Percentiles rank a stretch among this genome's conserved stretches.
Evolutionary conservation across 768 basidiomycete genomes (phyloP).

Genomic region (Lactarius deliciosus): DNA sequence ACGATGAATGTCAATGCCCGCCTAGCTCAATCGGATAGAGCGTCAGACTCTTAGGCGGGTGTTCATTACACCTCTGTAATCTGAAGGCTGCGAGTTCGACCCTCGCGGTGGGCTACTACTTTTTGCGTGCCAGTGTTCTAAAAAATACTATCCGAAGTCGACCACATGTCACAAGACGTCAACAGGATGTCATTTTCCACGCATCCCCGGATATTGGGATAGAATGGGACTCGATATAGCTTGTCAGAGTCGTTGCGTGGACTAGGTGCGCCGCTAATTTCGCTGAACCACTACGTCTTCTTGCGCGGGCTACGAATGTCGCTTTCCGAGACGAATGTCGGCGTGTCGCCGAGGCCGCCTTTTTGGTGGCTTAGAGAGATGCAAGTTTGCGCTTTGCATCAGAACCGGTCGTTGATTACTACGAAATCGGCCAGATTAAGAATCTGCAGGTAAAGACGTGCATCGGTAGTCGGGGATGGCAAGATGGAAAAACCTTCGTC

Average conservation of each 20-base stretch:
- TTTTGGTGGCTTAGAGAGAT: conserved; percentile 70
- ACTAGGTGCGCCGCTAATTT: too few relatives aligned
- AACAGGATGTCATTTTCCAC: too few relatives aligned
- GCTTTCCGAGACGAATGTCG: conserved; percentile 78
- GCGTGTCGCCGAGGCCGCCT: conserved; percentile 48
- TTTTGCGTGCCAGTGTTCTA: not conserved
- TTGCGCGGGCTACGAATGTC: conserved; percentile 52
- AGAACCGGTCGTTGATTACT: conserved; percentile 78
- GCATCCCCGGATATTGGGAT: not conserved
- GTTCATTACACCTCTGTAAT: conserved; percentile 30
- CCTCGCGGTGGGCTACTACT: conserved; percentile 57
- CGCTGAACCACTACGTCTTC: too few relatives aligned
- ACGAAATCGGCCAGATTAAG: conserved; percentile 61
- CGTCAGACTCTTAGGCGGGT: conserved; percentile 55
- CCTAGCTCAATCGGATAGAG: conserved; percentile 53
- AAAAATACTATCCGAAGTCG: too few relatives aligned
- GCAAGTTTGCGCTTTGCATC: conserved; percentile 89
- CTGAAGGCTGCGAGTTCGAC: conserved; percentile 66
- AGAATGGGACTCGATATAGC: not conserved
- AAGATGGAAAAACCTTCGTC: conserved; percentile 56
- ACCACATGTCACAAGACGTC: too few relatives aligned
- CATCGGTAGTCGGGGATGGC: conserved; percentile 4
- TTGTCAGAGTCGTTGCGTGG: not conserved
- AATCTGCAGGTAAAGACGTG: conserved; percentile 54
- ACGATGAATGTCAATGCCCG: too few relatives aligned